Conservation (phyloP, 1,284 basidiomycete species). For the Pseudomicrostroma phylloplanum region DNA sequence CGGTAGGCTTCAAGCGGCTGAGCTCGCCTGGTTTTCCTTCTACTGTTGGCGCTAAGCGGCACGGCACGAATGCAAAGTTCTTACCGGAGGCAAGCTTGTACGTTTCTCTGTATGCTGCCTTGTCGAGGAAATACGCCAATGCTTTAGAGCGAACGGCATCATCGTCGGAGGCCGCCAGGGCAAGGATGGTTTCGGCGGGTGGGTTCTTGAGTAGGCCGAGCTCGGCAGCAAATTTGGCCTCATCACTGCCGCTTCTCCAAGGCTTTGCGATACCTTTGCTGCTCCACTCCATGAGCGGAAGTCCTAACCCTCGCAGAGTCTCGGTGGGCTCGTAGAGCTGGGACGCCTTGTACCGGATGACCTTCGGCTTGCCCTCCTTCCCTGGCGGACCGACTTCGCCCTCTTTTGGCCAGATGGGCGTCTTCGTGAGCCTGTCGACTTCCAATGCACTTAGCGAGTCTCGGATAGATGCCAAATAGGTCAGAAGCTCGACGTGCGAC, state of each 20-base stretch:
- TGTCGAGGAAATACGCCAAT: slow-evolving; percentile 41
- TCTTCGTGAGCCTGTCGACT: slow-evolving; percentile 66
- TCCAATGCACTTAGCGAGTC: slow-evolving; percentile 66
- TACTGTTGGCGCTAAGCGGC: slow-evolving; percentile 49
- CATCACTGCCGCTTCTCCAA: slow-evolving; percentile 30
- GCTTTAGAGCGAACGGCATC: slow-evolving; percentile 26
- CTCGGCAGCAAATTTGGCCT: slow-evolving; percentile 75
- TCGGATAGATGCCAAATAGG: slow-evolving; percentile 70
- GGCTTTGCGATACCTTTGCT: slow-evolving; percentile 43
- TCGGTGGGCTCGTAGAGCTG: slow-evolving; percentile 71
- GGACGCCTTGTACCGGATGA: slow-evolving; percentile 37
- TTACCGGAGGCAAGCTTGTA: neutral
- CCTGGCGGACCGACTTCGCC: slow-evolving; percentile 35
- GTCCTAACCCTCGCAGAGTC: slow-evolving; percentile 64
- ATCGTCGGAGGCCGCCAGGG: slow-evolving; percentile 21
- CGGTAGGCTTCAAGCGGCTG: slow-evolving; percentile 64
- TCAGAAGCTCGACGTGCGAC: slow-evolving; percentile 52
- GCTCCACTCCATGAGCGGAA: slow-evolving; percentile 80
- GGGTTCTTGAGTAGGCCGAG: slow-evolving; percentile 73
- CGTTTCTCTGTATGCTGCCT: slow-evolving; percentile 12
- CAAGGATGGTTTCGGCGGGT: slow-evolving; percentile 59
- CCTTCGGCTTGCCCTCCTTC: slow-evolving; percentile 34
- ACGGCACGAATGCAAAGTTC: slow-evolving; percentile 68
- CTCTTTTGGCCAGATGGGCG: slow-evolving; percentile 67
- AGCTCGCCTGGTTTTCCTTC: slow-evolving; percentile 51